A percentile compares a stretch with the other conserved stretches of the same genome.
Conservation (phyloP, 2,329 filamentous ascomycete species). For the Aspergillus sp. region DNA sequence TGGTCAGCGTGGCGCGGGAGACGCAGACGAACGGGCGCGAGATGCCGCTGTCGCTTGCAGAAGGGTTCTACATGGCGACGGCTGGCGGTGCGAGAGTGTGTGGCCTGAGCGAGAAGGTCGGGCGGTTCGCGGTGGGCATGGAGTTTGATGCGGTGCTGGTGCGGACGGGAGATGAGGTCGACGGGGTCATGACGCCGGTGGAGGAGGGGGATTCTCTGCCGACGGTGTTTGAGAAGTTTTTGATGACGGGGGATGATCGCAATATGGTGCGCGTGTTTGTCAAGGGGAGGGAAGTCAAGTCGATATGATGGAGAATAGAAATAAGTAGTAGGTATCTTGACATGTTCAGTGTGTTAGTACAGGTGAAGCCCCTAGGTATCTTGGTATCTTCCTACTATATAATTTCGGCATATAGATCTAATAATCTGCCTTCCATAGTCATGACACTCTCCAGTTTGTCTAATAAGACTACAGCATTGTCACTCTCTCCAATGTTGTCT, state of each 20-base stretch:
- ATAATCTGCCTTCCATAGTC: too few relatives aligned
- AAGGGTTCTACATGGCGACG: constrained; percentile 61
- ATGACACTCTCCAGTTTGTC: too few relatives aligned
- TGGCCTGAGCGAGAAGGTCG: constrained; percentile 53
- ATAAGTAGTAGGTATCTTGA: too few relatives aligned
- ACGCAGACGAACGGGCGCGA: constrained; percentile 38
- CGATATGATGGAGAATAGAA: constrained; percentile 1
- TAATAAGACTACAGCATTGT: too few relatives aligned
- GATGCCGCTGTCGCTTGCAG: constrained; percentile 48
- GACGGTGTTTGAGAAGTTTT: constrained; percentile 60
- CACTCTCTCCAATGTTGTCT: too few relatives aligned
- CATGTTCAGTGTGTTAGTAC: too few relatives aligned
- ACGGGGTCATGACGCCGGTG: constrained; percentile 53
- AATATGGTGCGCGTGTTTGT: constrained; percentile 60
- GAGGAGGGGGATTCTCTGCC: constrained; percentile 50
- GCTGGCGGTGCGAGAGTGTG: constrained; percentile 61
- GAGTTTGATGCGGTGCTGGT: constrained; percentile 61
- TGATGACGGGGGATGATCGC: constrained; percentile 66
- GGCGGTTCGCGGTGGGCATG: constrained; percentile 59
- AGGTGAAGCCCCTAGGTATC: too few relatives aligned
- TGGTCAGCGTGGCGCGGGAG: constrained; percentile 44
- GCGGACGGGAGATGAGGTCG: constrained; percentile 33
- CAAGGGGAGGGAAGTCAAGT: constrained; percentile 42
- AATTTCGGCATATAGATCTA: too few relatives aligned
- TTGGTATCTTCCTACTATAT: too few relatives aligned